Conservation (phyloP, 2,329 filamentous ascomycete species). For the Penicillium digitatum region DNA sequence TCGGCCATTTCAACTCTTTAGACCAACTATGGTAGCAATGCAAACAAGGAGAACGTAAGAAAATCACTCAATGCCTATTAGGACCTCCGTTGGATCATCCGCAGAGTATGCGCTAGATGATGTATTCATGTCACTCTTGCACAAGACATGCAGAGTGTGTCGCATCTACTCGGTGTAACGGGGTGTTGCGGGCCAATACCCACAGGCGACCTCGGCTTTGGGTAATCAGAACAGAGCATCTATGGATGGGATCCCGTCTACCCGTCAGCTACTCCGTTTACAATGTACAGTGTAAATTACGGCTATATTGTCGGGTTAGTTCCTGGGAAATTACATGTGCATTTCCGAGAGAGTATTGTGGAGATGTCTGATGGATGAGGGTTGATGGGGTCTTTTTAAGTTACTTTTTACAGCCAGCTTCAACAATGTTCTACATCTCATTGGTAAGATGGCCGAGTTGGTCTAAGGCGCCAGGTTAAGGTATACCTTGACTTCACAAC, state of each 20-base stretch:
- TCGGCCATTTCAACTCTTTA: slow-evolving; percentile 16
- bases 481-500: slow-evolving; percentile 23
- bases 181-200: background rate
- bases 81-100: background rate
- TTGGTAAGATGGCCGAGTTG: slow-evolving; percentile 33
- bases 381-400: no score
- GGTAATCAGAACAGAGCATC: background rate
- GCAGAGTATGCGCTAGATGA: background rate
- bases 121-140: background rate
- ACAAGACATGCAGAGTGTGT: background rate
- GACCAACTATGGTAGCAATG: background rate
- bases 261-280: background rate
- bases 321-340: background rate
- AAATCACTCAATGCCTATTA: background rate
- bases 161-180: background rate
- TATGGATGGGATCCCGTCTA: background rate
- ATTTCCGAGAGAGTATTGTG: background rate
- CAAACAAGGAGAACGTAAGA: background rate
- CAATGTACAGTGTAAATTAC: background rate
- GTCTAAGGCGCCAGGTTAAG: slow-evolving; percentile 35
- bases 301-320: background rate
- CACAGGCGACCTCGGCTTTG: background rate
- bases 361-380: no score
- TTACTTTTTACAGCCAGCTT: no score
- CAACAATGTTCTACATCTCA: no score